phyloP scores from a whole-genome alignment of 768 basidiomycete species.

The Suillus subluteus region DNA sequence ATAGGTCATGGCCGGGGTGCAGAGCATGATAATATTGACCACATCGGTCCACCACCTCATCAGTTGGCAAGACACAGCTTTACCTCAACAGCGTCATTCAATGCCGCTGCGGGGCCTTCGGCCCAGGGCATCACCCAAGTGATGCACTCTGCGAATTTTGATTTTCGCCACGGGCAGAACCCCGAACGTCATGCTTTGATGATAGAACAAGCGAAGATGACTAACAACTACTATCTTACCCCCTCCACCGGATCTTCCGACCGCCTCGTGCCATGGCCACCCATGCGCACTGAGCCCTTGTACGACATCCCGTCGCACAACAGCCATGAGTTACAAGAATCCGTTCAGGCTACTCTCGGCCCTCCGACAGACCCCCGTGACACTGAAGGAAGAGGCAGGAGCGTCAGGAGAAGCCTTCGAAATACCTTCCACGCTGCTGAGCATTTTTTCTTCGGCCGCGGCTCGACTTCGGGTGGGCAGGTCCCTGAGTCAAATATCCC shows the following conservation, averaged over 20 bases:
- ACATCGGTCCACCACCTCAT: conserved; percentile 20
- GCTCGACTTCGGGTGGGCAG: conserved; percentile 30
- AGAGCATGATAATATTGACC: conserved; percentile 18
- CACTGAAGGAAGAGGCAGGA: conserved; percentile 55
- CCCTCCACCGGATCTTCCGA: conserved; percentile 16
- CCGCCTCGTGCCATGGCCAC: conserved; percentile 46
- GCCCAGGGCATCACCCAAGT: conserved; percentile 38
- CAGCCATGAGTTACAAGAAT: conserved; percentile 46
- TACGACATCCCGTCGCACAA: conserved; percentile 35
- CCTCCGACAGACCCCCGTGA: conserved; percentile 32
- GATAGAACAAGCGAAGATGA: conserved; percentile 2
- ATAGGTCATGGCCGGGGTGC: conserved; percentile 74
- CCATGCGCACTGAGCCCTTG: conserved; percentile 40
- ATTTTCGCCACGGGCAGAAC: conserved; percentile 22
- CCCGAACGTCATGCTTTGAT: conserved; percentile 10
- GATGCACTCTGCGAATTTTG: conserved; percentile 38
- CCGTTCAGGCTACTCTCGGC: conserved; percentile 38
- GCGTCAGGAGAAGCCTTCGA: conserved; percentile 65
- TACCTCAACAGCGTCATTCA: conserved; percentile 25
- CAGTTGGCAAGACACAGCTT: conserved; percentile 28
- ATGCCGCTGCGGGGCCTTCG: conserved; percentile 22
- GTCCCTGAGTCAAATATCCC: background rate
- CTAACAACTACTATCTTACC: conserved; percentile 4
- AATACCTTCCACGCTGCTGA: conserved; percentile 73
- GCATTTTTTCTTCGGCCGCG: conserved; percentile 68